A percentile compares a stretch with the other conserved stretches of the same genome.
Evolutionary conservation across 495 filamentous ascomycete species (phyloP).

Genomic region (Peziza echinospora): DNA sequence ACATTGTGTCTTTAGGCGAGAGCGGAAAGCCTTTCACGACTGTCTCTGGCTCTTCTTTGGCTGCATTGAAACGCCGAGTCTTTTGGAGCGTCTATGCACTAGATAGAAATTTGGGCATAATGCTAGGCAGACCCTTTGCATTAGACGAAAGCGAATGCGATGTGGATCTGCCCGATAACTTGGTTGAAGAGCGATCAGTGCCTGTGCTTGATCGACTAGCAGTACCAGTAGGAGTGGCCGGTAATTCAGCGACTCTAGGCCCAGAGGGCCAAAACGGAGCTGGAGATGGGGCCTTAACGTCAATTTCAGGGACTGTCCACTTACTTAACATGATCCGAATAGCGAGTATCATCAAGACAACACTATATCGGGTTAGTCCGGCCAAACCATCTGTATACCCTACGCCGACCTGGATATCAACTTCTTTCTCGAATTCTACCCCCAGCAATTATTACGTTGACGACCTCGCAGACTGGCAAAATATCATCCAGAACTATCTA

Average conservation of each 20-base stretch:
- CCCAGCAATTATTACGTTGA: constrained; percentile 4
- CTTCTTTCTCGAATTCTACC: not conserved
- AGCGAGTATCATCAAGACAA: constrained; percentile 15
- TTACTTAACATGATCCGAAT: constrained; percentile 15
- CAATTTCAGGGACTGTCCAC: constrained; percentile 13
- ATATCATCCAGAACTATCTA: constrained; percentile 8
- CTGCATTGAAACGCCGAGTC: constrained; percentile 20
- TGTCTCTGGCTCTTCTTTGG: constrained; percentile 4
- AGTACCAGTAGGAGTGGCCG: not conserved
- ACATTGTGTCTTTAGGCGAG: constrained; percentile 1
- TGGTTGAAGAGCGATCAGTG: constrained; percentile 9
- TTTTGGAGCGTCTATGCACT: constrained; percentile 33
- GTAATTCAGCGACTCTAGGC: constrained; percentile 1
- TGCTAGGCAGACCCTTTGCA: constrained; percentile 23
- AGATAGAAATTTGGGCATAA: constrained; percentile 29
- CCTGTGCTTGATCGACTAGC: constrained; percentile 7
- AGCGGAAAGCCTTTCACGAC: not conserved
- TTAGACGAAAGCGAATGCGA: constrained; percentile 14
- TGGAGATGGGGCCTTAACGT: constrained; percentile 1
- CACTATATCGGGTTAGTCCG: constrained; percentile 8
- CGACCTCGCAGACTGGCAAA: constrained; percentile 14
- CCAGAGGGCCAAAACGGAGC: not conserved
- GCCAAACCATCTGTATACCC: not conserved
- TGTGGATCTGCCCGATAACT: constrained; percentile 15
- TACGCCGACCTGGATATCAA: not conserved